Evolutionary conservation across 1,284 basidiomycete genomes (phyloP).

Genomic region (Stereum hirsutum): DNA sequence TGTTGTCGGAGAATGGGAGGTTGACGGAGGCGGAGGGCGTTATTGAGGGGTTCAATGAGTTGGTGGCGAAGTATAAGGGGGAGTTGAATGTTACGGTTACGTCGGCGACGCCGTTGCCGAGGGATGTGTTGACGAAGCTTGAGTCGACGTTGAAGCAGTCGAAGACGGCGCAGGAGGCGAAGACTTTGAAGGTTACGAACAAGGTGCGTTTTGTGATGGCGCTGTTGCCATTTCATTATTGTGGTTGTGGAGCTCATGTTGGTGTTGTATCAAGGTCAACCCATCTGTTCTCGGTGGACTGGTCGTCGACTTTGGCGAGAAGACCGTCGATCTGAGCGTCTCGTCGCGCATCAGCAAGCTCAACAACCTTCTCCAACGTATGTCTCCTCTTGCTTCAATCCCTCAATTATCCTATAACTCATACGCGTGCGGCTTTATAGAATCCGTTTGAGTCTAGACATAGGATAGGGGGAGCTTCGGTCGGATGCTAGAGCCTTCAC

Average conservation of each 20-base stretch:
- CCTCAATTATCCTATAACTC: constrained; percentile 8
- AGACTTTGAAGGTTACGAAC: constrained; percentile 82
- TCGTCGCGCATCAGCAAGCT: constrained; percentile 91
- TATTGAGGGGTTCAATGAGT: constrained; percentile 87
- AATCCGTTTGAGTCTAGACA: constrained; percentile 30
- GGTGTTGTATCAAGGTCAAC: constrained; percentile 57
- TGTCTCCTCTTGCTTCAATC: constrained; percentile 17
- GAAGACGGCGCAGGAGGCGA: constrained; percentile 75
- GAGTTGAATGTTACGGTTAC: constrained; percentile 93
- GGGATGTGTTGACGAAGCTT: constrained; percentile 64
- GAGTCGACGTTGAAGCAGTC: constrained; percentile 82
- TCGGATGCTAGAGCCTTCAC: too few species aligned
- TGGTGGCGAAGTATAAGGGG: constrained; percentile 86
- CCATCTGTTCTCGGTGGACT: constrained; percentile 82
- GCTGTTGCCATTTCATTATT: constrained; percentile 3
- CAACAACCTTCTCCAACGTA: constrained; percentile 81
- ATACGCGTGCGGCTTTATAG: constrained; percentile 12
- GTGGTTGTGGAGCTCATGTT: constrained; percentile 5
- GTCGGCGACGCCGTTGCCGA: constrained; percentile 73
- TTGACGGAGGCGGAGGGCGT: constrained; percentile 80
- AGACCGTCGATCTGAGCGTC: constrained; percentile 94
- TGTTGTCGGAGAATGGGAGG: constrained; percentile 93
- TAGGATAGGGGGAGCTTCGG: too few species aligned
- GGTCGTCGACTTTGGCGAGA: constrained; percentile 96
- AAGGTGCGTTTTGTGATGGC: constrained; percentile 43